Base-by-base conservation (phyloP, 805 yeast species). In the Saccharomycodes ludwigii region DNA sequence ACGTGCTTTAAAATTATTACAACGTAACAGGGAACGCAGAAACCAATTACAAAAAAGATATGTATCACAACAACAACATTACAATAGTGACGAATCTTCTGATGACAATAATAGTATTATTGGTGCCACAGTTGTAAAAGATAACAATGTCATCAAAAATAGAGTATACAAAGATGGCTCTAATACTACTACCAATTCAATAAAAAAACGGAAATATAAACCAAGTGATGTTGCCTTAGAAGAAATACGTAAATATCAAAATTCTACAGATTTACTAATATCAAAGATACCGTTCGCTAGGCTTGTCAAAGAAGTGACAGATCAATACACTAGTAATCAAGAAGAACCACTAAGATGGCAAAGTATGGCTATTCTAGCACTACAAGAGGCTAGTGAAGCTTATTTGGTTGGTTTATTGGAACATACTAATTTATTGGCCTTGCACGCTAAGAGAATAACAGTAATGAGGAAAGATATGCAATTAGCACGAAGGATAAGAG, bases 401-500 rank as follows among this genome's bases (percentile, higher is more conserved):
- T 80, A 73, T 39, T 51, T 80, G 38, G 76, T 79, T 9, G 79
- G 79, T 33, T 55, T 80, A 23, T 58, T 80, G 31, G 91, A 80
- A 46, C 91, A 80, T 48, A 79, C 86, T 3, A 80, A 80, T 43
- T 49, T 79, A 23, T 63, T 83, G 51, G 91, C 91, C 10, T 56
- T 80, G 23, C 91, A 80, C 53, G 86, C 85, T 1, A 78, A 75
- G 46, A 58, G 93, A 43, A 84, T 80, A n/a, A 80, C 93, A 0
- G 77, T 80, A 21, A 80, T 79, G 88, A 80, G 76, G 46, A 78
- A 76, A 51, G 93, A 80, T 49, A 73, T 80, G 38, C 86, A 79
- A 47, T 58, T 80, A 41, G 91, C 91, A 3, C 66, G 91, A 58
- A 63, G 88, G 52, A 71, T 79, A 25, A 65, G 86, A 43, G 86